Evolutionary conservation across 2,329 filamentous ascomycete species (phyloP), one percentile per base, ranked within the genome.

Genomic region (Colletotrichum falcatum): DNA sequence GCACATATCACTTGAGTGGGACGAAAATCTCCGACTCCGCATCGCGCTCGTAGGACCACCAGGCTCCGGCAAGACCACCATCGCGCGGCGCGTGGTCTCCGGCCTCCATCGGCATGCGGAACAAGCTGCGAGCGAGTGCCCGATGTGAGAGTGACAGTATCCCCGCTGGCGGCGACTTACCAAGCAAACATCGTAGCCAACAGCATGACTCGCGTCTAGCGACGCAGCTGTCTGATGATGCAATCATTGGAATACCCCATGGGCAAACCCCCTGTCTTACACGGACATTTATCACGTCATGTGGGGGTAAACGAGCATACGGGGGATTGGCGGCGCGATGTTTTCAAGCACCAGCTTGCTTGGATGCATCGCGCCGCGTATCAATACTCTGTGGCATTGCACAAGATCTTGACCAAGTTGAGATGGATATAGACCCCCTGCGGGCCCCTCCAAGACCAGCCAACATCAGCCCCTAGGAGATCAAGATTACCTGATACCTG

Each of bases 11-110:
- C 49, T 35, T 23, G 72, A 74, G 69, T 78, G 76, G 76, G 62
- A 66, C 5, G 72, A 75, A 16, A 37, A 70, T 11, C 51, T 66
- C 53, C 75, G 77, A 7, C 66, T 78, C 20, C 66, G 79, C 6
- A 75, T 80, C 59, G 75, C 75, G 2, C 73, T 80, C 30, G 77
- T 78, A 37, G 78, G 79, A 8, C 75, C 77, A 8, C 79, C 78
- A 6, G 79, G 79, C 18, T 80, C 75, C 9, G 77, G 77, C 37
- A 78, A 78, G 66, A 74, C 76, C 6, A 78, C 77, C 3, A 74
- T 78, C 23, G 73, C 75, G 14, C 66, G 64, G 14, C 74, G 73
- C 23, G 61, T 79, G n/a, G 64, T 76, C 1, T 67, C 73, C 30
- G 55, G 30, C 8, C 28, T 35, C 9, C 1, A 23, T 35, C 5